phyloP scores from a whole-genome alignment of 306 rosid species.

The barrel medic (Medicago truncatula) region DNA sequence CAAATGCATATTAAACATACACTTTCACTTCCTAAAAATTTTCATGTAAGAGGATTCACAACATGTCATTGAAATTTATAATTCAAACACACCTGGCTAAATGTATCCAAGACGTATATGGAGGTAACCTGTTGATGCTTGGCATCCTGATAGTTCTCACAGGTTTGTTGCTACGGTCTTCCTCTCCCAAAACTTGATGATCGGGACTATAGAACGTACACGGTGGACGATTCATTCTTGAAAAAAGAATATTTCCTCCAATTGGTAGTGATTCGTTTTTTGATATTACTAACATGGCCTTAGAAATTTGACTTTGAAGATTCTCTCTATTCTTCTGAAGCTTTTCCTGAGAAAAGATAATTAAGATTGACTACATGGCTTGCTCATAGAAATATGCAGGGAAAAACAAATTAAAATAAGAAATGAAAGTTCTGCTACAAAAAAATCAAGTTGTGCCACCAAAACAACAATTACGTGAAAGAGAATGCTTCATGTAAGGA shows the following conservation, averaged over 20 bases:
- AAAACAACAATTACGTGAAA: too few relatives aligned
- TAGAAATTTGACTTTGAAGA: conserved; percentile 45
- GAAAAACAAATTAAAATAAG: too few relatives aligned
- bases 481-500: too few relatives aligned
- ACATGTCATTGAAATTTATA: not conserved
- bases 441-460: too few relatives aligned
- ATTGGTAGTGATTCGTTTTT: conserved; percentile 12
- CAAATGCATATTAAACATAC: not conserved
- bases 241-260: conserved; percentile 46
- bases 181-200: conserved; percentile 51
- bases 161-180: conserved; percentile 41
- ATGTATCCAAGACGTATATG: conserved; percentile 74
- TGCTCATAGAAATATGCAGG: too few relatives aligned
- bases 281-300: conserved; percentile 35
- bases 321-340: conserved; percentile 58
- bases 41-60: not conserved
- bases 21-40: too few relatives aligned
- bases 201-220: conserved; percentile 48
- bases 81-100: conserved; percentile 62
- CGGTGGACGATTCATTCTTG: conserved; percentile 60
- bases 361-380: not conserved
- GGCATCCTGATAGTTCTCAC: conserved; percentile 55
- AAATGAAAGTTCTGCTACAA: too few relatives aligned
- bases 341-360: conserved; percentile 58
- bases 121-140: conserved; percentile 55